These are phyloP conservation scores for Centella asiatica DNA, from an alignment of 129 eudicot genomes.

Conservation along the genomic window DNA sequence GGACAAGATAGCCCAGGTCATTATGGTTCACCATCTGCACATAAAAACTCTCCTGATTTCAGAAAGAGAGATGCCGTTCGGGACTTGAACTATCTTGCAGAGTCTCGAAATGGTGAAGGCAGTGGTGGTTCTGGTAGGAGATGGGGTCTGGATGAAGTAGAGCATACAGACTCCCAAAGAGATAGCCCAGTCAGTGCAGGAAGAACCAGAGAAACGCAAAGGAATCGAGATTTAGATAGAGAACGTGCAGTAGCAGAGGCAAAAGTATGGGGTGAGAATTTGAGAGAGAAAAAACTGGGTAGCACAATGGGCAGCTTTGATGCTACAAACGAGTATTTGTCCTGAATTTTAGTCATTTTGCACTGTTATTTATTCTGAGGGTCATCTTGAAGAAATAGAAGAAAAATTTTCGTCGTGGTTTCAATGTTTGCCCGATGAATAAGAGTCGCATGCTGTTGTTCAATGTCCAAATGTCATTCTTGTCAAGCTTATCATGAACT, in stretches of 20 bases:
- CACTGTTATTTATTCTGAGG: neutral
- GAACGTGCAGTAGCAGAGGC: slow-evolving; percentile 97
- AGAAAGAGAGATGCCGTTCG: slow-evolving; percentile 38
- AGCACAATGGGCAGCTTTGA: slow-evolving; percentile 58
- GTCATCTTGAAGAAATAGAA: neutral
- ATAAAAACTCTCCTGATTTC: slow-evolving; percentile 78
- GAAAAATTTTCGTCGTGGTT: neutral
- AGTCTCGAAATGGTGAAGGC: slow-evolving; percentile 46
- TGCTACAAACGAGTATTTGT: slow-evolving; percentile 45
- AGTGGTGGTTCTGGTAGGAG: slow-evolving; percentile 64
- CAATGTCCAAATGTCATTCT: slow-evolving; percentile 1
- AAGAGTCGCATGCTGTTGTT: slow-evolving; percentile 7
- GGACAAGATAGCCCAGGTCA: slow-evolving; percentile 48
- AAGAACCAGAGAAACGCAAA: slow-evolving; percentile 42
- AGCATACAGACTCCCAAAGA: slow-evolving; percentile 38
- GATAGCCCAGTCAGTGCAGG: slow-evolving; percentile 74
- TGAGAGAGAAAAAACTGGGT: slow-evolving; percentile 75
- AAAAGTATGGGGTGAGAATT: slow-evolving; percentile 95
- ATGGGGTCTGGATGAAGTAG: slow-evolving; percentile 44
- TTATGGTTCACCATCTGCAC: slow-evolving; percentile 58
- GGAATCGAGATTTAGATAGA: slow-evolving; percentile 83
- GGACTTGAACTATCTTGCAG: slow-evolving; percentile 38
- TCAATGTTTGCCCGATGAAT: neutral
- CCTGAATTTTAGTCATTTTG: neutral
- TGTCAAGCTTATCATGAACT: neutral